Conservation (phyloP, 805 yeast genomes). For the Wickerhamomyces silvicola region DNA sequence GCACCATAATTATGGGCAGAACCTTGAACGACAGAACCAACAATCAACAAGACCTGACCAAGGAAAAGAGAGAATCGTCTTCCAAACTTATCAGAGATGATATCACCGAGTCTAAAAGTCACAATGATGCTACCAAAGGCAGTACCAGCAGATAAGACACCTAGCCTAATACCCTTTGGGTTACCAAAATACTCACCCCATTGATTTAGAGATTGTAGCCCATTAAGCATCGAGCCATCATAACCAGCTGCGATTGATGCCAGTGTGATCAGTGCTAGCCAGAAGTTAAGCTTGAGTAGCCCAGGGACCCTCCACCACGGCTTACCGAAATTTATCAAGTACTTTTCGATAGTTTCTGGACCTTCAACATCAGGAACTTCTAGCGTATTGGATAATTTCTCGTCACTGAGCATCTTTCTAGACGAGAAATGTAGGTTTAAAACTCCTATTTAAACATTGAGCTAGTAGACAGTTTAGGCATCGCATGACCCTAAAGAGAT, state of each 20-base stretch:
- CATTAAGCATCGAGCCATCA: slow-evolving; percentile 45
- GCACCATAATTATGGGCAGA: slow-evolving; percentile 19
- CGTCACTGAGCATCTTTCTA: too few relatives aligned
- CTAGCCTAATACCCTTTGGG: slow-evolving; percentile 34
- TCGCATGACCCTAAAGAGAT: too few relatives aligned
- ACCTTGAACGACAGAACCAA: slow-evolving; percentile 23
- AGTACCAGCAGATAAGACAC: slow-evolving; percentile 36
- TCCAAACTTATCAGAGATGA: too few relatives aligned
- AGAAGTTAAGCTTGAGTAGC: slow-evolving; percentile 30
- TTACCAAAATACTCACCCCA: slow-evolving; percentile 36
- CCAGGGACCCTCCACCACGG: slow-evolving; percentile 33
- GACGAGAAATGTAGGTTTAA: too few relatives aligned
- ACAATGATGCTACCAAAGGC: slow-evolving; percentile 25
- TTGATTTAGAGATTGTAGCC: slow-evolving; percentile 37
- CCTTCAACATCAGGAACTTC: slow-evolving; percentile 4
- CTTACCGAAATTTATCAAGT: slow-evolving; percentile 20
- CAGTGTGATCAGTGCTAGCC: slow-evolving; percentile 35
- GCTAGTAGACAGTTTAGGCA: too few relatives aligned
- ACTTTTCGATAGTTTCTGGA: slow-evolving; percentile 10
- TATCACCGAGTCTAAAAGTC: too few relatives aligned
- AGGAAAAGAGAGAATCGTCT: too few relatives aligned
- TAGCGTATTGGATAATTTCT: too few relatives aligned
- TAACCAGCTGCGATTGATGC: slow-evolving; percentile 43
- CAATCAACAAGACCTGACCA: not conserved
- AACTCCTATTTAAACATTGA: too few relatives aligned